Evolutionary conservation across 176 grass and related monocot species (phyloP), one percentile per base, ranked within the genome.

Genomic region (Triticum urartu): DNA sequence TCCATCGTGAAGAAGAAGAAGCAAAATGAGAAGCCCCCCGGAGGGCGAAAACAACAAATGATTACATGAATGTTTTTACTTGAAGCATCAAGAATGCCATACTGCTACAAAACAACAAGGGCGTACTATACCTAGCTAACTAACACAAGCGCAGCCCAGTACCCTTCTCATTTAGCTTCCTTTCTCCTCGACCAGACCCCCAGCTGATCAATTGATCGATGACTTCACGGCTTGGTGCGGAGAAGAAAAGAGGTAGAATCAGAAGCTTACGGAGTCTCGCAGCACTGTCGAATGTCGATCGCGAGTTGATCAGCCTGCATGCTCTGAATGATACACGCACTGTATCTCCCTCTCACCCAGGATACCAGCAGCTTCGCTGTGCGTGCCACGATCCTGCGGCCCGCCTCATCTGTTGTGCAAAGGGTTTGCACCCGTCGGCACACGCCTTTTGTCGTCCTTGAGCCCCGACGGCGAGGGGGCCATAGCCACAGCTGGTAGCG

Each of bases 341-440:
- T 21, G 56, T 59, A 59, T 59, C 20, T 68, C 15, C 36, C 52
- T 63, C 50, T 50, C 22, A 34, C 32, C 20, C 69, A 14, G 25
- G 13, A 33, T 26, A 54, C 20, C 73, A 76, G 32, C 11, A 25
- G 60, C 30, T 45, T 40, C 54, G 3, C 22, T 79, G 21, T 24
- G 33, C 20, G 32, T 78, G 26, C 69, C 32, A 20, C 22, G 52
- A 40, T 75, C 30, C 68, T 64, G 21, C 18, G 20, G 3, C 6
- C 64, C 11, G 33, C 40, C 65, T 92, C 88, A 89, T 85, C 93
- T 39, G 81, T 95, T 95, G 86, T 95, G 93, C 68, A 95, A 82
- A 21, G 86, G 93, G 82, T 95, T 95, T 20, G 93, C 3, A 18
- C 93, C 93, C 6, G 90, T 89, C n/a, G 91, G 93, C 48, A 87